These are phyloP conservation scores for Micromonas pusilla DNA, from an alignment of 139 green algal species.

Conservation along the genomic window DNA sequence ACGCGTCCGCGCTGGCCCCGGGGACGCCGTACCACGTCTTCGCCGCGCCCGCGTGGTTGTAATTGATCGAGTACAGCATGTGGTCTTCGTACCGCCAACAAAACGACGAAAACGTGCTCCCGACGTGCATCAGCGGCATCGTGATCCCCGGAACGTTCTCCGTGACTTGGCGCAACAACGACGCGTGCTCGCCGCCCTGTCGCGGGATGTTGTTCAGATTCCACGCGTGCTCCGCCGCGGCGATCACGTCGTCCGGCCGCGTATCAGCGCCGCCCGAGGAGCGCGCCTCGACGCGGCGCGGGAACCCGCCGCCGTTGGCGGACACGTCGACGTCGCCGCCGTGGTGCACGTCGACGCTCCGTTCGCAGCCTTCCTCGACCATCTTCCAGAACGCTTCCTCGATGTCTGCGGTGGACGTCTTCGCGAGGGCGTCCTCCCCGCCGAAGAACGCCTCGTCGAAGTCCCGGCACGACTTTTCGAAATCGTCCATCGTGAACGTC, in stretches of 20 bases:
- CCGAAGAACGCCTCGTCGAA: conserved; percentile 19
- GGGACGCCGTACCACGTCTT: conserved; percentile 84
- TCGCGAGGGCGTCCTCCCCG: background rate
- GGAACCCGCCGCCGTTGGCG: conserved; percentile 23
- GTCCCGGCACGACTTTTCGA: background rate
- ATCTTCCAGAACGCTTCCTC: conserved; percentile 88
- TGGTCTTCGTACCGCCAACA: conserved; percentile 88
- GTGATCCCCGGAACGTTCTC: conserved; percentile 53
- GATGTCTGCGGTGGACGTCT: conserved; percentile 24
- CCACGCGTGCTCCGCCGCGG: conserved; percentile 47
- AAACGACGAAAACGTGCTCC: conserved; percentile 80
- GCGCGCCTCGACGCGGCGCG: background rate
- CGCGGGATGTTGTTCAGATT: conserved; percentile 71
- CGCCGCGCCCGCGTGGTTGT: conserved; percentile 69
- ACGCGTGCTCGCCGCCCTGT: background rate
- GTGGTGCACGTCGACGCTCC: conserved; percentile 61
- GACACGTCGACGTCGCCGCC: conserved; percentile 50
- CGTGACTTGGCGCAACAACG: background rate
- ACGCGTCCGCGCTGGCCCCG: conserved; percentile 43
- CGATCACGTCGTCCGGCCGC: conserved; percentile 21
- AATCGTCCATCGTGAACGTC: background rate
- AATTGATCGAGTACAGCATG: conserved; percentile 60
- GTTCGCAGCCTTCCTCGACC: conserved; percentile 67
- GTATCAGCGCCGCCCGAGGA: background rate
- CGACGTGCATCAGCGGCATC: conserved; percentile 76